A percentile compares a stretch with the other conserved stretches of the same genome.
These are phyloP conservation scores for Sphenostylis stenocarpa DNA, from an alignment of 306 rosid species.

Conservation along the genomic window DNA sequence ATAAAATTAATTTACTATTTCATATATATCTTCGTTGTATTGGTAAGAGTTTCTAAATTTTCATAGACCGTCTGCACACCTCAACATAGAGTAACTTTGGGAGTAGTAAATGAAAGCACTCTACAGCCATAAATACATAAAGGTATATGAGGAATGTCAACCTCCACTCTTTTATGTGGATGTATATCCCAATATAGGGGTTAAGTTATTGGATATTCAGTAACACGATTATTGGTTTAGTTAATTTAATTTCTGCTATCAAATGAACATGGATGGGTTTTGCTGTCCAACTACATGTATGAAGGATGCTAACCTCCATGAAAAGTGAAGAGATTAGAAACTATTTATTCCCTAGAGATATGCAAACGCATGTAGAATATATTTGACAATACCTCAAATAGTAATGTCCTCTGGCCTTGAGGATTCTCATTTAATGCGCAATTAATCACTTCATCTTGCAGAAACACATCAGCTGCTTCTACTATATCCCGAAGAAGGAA, in stretches of 20 bases:
- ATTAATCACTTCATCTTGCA: constrained; percentile 67
- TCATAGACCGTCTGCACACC: background rate
- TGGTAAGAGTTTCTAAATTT: background rate
- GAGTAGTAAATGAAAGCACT: background rate
- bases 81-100: no score
- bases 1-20: background rate
- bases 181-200: background rate
- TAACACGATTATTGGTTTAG: background rate
- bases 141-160: background rate
- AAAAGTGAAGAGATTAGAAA: background rate
- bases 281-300: background rate
- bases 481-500: constrained; percentile 80
- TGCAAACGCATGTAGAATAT: background rate
- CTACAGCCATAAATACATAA: background rate
- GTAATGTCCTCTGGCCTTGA: constrained; percentile 34
- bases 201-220: background rate
- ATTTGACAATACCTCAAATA: constrained; percentile 52
- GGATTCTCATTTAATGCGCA: constrained; percentile 45
- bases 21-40: background rate
- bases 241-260: background rate
- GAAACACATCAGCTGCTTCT: constrained; percentile 62
- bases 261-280: background rate
- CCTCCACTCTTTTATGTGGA: background rate
- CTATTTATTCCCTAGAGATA: background rate
- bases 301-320: background rate